Evolutionary conservation across 2,329 filamentous ascomycete genomes (phyloP), one percentile per base, ranked within the genome.

Genomic region (Penicillium sp.): DNA sequence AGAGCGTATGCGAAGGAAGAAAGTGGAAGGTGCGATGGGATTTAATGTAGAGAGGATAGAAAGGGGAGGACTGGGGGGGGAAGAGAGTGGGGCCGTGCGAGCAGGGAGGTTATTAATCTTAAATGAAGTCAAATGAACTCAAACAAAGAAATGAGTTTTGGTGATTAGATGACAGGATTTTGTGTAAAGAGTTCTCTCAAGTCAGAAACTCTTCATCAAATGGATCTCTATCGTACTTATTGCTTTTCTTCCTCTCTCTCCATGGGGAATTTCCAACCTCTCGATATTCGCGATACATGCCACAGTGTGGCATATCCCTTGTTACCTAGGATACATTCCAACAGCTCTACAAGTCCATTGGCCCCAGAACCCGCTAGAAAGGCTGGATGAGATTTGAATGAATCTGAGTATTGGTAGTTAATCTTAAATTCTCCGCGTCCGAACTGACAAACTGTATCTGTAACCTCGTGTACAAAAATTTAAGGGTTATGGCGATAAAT

Each of bases 291-390:
- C 47, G 35, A 54, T 31, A 53, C 58, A 61, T 57, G 44, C 33
- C 34, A 22, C 40, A 43, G 47, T 47, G 54, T 57, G 57, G 59
- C 48, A 60, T 58, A 57, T 59, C 55, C 54, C 29, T 29, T 28
- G 10, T 22, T 5, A 22, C 19, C 19, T 22, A 22, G n/a, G n/a
- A n/a, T 46, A 54, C 59, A 61, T 61, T 61, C 59, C 58, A 55
- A 56, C 52, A 46, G 44, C 29, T 37, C 18, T 14, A 30, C 37
- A 4, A 25, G n/a, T 18, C 33, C 12, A 55, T 53, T 59, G 58
- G 52, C 12, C 19, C 30, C 19, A 18, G 18, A n/a, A n/a, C 16
- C 18, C 22, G 11, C 22, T 16, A 28, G 53, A 58, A 58, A 58
- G 58, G 57, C 55, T 58, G 58, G 58, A 39, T 31, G 33, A 46